phyloP scores from a whole-genome alignment of 2,329 filamentous ascomycete species.

The Incumbomyces lentus region DNA sequence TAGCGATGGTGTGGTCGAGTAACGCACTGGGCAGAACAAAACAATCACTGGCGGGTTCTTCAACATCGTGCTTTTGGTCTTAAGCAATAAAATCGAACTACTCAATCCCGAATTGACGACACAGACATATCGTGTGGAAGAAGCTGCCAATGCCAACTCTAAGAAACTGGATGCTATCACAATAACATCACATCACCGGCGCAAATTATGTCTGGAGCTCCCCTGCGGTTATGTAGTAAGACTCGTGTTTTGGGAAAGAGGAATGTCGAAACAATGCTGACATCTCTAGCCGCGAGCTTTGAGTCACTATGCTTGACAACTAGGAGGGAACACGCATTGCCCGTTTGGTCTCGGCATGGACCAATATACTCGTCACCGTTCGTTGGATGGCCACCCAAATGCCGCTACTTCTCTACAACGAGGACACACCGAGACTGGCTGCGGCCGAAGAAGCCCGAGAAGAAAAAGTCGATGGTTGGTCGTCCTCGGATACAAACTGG shows the following conservation, averaged over 20 bases:
- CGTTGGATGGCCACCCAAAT: neutral
- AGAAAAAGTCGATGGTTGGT: conserved; percentile 81
- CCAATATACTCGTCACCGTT: conserved; percentile 23
- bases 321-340: too few relatives aligned
- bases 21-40: too few relatives aligned
- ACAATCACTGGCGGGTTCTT: too few relatives aligned
- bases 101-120: too few relatives aligned
- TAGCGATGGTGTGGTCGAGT: too few relatives aligned
- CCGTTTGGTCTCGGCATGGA: too few relatives aligned
- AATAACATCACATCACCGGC: neutral
- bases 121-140: too few relatives aligned
- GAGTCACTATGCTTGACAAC: neutral
- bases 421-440: conserved; percentile 60
- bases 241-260: too few relatives aligned
- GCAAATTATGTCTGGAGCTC: conserved; percentile 1
- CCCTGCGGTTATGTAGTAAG: conserved; percentile 5
- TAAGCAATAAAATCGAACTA: too few relatives aligned
- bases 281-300: neutral
- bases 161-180: neutral
- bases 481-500: conserved; percentile 79
- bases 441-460: conserved; percentile 66
- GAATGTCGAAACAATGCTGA: neutral
- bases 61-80: too few relatives aligned
- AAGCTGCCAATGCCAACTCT: neutral
- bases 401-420: conserved; percentile 59